phyloP scores from a whole-genome alignment of 2,329 filamentous ascomycete species.

The Alternaria angustiovoidea region DNA sequence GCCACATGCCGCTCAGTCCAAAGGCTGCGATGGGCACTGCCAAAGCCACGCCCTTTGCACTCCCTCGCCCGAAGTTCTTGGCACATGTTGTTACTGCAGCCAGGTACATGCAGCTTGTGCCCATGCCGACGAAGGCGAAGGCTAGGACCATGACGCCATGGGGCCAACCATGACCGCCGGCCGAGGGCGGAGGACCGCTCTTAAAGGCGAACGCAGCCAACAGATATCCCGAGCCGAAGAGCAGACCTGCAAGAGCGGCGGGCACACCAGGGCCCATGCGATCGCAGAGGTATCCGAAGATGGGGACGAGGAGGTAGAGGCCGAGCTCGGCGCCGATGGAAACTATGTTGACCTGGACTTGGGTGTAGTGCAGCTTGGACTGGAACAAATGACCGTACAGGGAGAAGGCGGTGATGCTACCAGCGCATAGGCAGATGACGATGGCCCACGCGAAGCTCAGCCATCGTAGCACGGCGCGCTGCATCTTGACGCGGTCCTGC shows the following conservation, averaged over 20 bases:
- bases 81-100: conserved; percentile 92
- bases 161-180: conserved; percentile 68
- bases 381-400: conserved; percentile 93
- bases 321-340: conserved; percentile 86
- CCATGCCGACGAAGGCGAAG: conserved; percentile 83
- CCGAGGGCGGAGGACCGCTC: conserved; percentile 62
- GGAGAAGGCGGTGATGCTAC: conserved; percentile 91
- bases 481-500: conserved; percentile 64
- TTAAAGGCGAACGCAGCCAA: conserved; percentile 82
- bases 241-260: conserved; percentile 72
- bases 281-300: conserved; percentile 92
- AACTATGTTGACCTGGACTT: conserved; percentile 90
- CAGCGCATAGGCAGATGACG: conserved; percentile 77
- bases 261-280: conserved; percentile 81
- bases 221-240: conserved; percentile 84
- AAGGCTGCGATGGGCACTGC: conserved; percentile 92
- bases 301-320: conserved; percentile 89
- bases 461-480: conserved; percentile 61
- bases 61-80: conserved; percentile 95
- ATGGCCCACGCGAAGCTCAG: conserved; percentile 68
- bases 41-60: conserved; percentile 86
- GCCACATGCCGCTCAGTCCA: conserved; percentile 93
- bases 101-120: conserved; percentile 88
- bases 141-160: conserved; percentile 85
- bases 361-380: conserved; percentile 83